Conservation (phyloP, 306 rosid species). For the Glycyrrhiza uralensis region DNA sequence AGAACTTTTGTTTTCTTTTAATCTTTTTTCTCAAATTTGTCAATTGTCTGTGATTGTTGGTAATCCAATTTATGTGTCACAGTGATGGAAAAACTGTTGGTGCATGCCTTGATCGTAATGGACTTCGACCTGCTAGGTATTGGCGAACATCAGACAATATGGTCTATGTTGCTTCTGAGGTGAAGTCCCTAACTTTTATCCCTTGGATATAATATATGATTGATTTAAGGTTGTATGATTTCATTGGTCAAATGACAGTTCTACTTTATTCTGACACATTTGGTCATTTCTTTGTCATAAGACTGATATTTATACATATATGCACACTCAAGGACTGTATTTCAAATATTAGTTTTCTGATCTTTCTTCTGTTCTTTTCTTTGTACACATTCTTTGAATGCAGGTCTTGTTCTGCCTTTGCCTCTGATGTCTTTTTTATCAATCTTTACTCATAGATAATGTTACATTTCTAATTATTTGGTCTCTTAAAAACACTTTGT, state of each 20-base stretch:
- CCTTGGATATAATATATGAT: conserved; percentile 21
- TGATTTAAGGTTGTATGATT: conserved; percentile 11
- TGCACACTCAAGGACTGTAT: neutral
- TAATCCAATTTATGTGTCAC: conserved; percentile 35
- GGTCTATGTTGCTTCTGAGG: conserved; percentile 99
- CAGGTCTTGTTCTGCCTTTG: conserved; percentile 12
- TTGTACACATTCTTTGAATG: neutral
- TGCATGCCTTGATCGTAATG: conserved; percentile 97
- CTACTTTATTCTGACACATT: no score
- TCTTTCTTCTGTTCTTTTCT: conserved; percentile 13
- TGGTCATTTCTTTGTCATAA: no score
- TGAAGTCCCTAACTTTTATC: conserved; percentile 41
- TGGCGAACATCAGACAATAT: conserved; percentile 98
- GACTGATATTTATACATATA: neutral
- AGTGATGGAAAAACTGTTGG: conserved; percentile 99
- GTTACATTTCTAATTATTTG: neutral
- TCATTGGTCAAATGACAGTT: conserved; percentile 12
- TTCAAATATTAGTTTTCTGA: conserved; percentile 8
- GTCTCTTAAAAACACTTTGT: neutral
- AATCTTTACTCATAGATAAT: neutral
- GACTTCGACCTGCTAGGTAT: conserved; percentile 97
- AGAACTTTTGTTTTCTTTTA: neutral
- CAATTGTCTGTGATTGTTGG: conserved; percentile 28
- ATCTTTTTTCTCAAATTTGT: neutral
- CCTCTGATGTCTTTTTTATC: neutral